Base-by-base conservation (phyloP, 129 eudicot genomes). In the Flaveria ramosissima region DNA sequence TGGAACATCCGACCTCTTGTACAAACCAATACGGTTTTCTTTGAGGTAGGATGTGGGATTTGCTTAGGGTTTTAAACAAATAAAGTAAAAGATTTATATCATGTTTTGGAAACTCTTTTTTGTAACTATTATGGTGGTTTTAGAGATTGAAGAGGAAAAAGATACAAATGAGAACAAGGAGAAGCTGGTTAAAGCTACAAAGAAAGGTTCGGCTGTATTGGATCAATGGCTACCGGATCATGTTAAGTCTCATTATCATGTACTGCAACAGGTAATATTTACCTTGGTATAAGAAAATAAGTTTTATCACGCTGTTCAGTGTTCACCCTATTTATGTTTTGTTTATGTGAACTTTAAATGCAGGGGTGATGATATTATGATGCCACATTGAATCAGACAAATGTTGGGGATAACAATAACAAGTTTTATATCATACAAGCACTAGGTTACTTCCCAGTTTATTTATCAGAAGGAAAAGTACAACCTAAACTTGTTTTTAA, bases 311-410 rank as follows among this genome's bases (percentile, higher is more conserved):
- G 0, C 24, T 15, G 36, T 48, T 23, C 32, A 72, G 17, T 15
- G 36, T 48, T 23, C 32, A 72, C 75, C 26, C 3, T 12, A 74
- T 70, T 23, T 16, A n/a, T 61, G 9, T 26, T 14, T 48, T 15
- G 43, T 61, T 53, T 50, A 27, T 72, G 19, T 59, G 3, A 19
- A 36, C 16, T 50, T 46, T 19, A 26, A 72, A 26, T 77, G 80
- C 76, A 95, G 99, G 97, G 88, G 23, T 81, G 78, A 80, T 94
- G 78, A 39, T 85, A 87, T 53, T 95, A 95, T 68, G 99, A 95
- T 82, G 97, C 99, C 81, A 95, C 85, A 71, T 82, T 95, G 85
- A 95, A 95, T 80, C 99, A 95, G 78, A 89, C 99, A 75, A 95
- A 95, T 85, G 86, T 95, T 27, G 97, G 96, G 76, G 84, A 88